Evolutionary conservation across 2,329 filamentous ascomycete genomes (phyloP), one percentile per base, ranked within the genome.

Genomic region (Fusarium verrucosum): DNA sequence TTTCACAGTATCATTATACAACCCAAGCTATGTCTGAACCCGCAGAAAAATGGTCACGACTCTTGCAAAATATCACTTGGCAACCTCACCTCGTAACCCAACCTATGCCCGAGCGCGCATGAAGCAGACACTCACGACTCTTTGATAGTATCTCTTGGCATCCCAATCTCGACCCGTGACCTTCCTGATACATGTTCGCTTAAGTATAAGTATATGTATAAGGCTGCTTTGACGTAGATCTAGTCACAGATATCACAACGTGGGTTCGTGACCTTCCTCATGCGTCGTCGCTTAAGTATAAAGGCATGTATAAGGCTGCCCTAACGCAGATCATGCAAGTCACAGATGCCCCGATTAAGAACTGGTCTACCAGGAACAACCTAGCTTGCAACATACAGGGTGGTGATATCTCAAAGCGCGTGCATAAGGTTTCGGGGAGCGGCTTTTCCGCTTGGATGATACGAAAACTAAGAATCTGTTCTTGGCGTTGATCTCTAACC

Each of bases 171-270:
- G 8, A 8, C 8, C 8, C 30, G 3, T 32, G 11, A 46, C 45
- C 45, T 41, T 49, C 45, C 33, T 23, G 23, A 49, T 49, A 23
- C 40, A 49, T n/a, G 33, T 41, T 49, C 45, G 45, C 45, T 49
- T 49, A 49, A 28, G 45, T 33, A 41, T 17, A 19, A 41, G 10
- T 11, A 28, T 49, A 28, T 49, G 19, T 35, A 49, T 49, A 17
- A 8, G 19, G 45, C n/a, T 19, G 25, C 20, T 41, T 20, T n/a
- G 28, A 19, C 33, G 45, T 10, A 49, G 45, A 49, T 41, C 45
- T 41, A 19, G 23, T 20, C 33, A 49, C 22, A 23, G 41, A 3
- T 26, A 8, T 5, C 23, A 5, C 23, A 23, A 23, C 23, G 5
- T 23, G 23, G 8, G 23, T 23, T 23, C 30, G 3, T 32, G 11